Base-by-base conservation (phyloP, 768 basidiomycete species). In the Leccinum arenicola region DNA sequence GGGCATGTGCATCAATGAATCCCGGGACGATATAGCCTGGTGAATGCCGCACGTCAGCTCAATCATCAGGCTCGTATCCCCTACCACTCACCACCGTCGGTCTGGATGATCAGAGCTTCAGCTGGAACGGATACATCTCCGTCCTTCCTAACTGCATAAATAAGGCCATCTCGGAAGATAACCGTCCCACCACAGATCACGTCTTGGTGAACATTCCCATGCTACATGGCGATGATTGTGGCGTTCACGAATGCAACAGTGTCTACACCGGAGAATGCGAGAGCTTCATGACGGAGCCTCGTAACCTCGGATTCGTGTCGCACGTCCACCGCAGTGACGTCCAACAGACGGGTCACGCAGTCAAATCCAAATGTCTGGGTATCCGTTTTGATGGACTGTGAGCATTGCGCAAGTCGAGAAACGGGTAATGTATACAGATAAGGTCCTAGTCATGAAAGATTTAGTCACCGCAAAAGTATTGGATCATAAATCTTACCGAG, bases 1-100 rank as follows among this genome's bases (percentile, higher is more conserved):
- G 89, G 3, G 88, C 88, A 64, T 91, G 88, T 8, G 86, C 84
- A 57, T 91, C 88, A 52, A 91, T 83, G 68, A 89, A 89, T 3
- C 88, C 89, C 15, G 88, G 89, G 4, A 84, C 71, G 17, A 91
- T 76, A 59, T 78, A 87, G 6, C 85, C 88, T 89, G 36, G 8
- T 7, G 50, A 45, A 53, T 38, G 52, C 53, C 21, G 23, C 27
- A 1, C 54, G 45, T 64, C 4, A 69, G 57, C 49, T 8, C 36
- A 5, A 45, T 29, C 5, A 12, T 19, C 11, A 15, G 6, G 36
- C 25, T 27, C 35, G 23, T 9, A 10, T 31, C 31, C n/a, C 36
- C 8, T 25, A 31, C 56, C 5, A 69, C 76, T 61, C 59, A 88
- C 88, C 89, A 68, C 86, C 84, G 66, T 82, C 71, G 14, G 83